phyloP scores from a whole-genome alignment of 495 filamentous ascomycete species.

The Penicillium soppii region DNA sequence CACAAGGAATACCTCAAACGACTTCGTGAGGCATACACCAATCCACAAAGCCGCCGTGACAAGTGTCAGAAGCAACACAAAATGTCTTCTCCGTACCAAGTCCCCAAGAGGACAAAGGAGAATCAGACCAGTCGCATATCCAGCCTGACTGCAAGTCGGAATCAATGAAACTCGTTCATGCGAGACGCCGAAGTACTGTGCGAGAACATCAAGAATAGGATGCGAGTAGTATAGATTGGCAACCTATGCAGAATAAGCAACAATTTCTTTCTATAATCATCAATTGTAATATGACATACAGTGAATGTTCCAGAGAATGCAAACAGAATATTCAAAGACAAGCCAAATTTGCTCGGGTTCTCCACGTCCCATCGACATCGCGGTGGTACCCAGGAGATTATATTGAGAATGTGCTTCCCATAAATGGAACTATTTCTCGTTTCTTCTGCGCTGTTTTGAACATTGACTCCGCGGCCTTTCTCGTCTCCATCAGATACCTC shows the following conservation, averaged over 20 bases:
- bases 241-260: constrained; percentile 26
- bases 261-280: background rate
- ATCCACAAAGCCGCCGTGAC: constrained; percentile 68
- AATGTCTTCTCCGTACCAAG: constrained; percentile 65
- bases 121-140: constrained; percentile 73
- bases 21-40: constrained; percentile 66
- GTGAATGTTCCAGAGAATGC: constrained; percentile 44
- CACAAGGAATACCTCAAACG: constrained; percentile 61
- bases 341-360: constrained; percentile 55
- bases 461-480: background rate
- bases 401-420: constrained; percentile 7
- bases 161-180: constrained; percentile 59
- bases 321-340: constrained; percentile 62
- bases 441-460: background rate
- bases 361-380: constrained; percentile 58
- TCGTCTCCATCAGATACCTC: background rate
- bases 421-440: background rate
- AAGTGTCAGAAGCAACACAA: constrained; percentile 64
- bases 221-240: constrained; percentile 75
- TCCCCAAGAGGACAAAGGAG: constrained; percentile 80
- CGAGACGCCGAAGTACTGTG: constrained; percentile 58
- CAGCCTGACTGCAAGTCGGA: constrained; percentile 77
- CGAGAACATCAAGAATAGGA: constrained; percentile 64
- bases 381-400: constrained; percentile 54
- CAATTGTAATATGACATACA: constrained; percentile 8